Percentiles rank a stretch among this genome's conserved stretches.
Conservation (phyloP, 805 yeast species). For the Suhomyces xylopsoci region DNA sequence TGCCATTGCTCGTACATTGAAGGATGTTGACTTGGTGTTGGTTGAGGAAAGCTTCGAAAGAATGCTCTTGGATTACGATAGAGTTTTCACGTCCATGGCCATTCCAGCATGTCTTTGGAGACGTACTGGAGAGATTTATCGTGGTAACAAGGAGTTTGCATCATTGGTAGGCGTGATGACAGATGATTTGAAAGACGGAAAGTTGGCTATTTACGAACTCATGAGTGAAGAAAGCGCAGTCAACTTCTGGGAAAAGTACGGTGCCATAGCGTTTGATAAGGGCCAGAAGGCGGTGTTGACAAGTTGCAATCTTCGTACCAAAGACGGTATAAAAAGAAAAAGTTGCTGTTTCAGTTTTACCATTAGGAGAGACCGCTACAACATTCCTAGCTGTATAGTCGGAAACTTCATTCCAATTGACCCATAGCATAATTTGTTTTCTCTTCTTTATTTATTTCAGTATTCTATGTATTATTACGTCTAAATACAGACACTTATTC, state of each 20-base stretch:
- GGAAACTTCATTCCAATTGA: slow-evolving; percentile 90
- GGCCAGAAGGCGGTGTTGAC: slow-evolving; percentile 94
- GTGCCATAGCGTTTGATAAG: slow-evolving; percentile 92
- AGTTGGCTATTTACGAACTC: slow-evolving; percentile 84
- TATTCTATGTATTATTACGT: not conserved
- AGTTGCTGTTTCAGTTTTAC: slow-evolving; percentile 95
- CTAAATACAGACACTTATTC: not conserved
- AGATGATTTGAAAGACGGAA: slow-evolving; percentile 90
- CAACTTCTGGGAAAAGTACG: slow-evolving; percentile 96
- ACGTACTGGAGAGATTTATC: slow-evolving; percentile 91
- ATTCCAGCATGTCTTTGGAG: slow-evolving; percentile 97
- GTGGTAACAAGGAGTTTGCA: slow-evolving; percentile 96
- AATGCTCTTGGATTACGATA: slow-evolving; percentile 87
- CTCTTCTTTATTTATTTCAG: not conserved
- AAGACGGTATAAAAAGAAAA: slow-evolving; percentile 74
- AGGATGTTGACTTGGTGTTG: slow-evolving; percentile 84
- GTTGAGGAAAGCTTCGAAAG: slow-evolving; percentile 95
- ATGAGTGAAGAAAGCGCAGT: slow-evolving; percentile 97
- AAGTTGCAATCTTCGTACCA: slow-evolving; percentile 80
- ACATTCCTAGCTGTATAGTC: slow-evolving; percentile 92
- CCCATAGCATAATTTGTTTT: slow-evolving; percentile 18
- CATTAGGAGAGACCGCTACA: slow-evolving; percentile 85
- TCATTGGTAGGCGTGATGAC: slow-evolving; percentile 84
- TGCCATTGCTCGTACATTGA: slow-evolving; percentile 84
- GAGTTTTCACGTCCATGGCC: slow-evolving; percentile 96